Conservation (phyloP, 2,329 filamentous ascomycete genomes). For the Pyricularia pennisetigena region DNA sequence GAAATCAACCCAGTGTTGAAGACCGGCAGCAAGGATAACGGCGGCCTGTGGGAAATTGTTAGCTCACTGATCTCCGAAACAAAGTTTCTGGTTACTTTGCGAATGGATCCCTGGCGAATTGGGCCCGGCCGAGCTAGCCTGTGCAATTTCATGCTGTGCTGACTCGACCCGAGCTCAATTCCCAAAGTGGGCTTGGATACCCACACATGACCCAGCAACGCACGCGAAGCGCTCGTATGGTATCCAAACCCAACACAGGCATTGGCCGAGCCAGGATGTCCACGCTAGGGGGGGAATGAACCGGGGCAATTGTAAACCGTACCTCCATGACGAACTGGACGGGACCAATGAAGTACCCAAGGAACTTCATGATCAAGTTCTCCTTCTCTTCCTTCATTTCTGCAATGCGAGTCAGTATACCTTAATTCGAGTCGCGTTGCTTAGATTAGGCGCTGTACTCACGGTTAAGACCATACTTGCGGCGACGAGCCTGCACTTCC, state of each 20-base stretch:
- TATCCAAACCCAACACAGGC: too few species aligned
- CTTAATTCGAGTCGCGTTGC: not conserved
- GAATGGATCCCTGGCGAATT: not conserved
- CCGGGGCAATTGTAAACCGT: conserved; percentile 19
- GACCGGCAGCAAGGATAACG: conserved; percentile 71
- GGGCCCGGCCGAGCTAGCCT: not conserved
- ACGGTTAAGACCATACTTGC: conserved; percentile 74
- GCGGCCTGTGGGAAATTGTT: conserved; percentile 40
- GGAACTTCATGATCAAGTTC: conserved; percentile 75
- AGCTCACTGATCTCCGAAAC: conserved; percentile 12
- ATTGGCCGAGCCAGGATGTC: not conserved
- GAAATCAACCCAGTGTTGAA: conserved; percentile 87
- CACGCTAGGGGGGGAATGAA: not conserved
- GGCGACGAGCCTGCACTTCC: conserved; percentile 54
- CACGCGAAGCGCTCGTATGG: not conserved
- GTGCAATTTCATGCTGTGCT: conserved; percentile 4
- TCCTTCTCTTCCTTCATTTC: conserved; percentile 65
- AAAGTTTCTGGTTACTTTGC: conserved; percentile 11
- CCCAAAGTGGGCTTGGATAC: not conserved
- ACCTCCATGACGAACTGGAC: conserved; percentile 95
- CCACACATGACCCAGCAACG: not conserved
- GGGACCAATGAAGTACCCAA: conserved; percentile 74
- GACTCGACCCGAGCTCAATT: conserved; percentile 1
- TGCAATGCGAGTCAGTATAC: conserved; percentile 7
- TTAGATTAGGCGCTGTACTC: not conserved